A percentile compares a stretch with the other conserved stretches of the same genome.
These are phyloP conservation scores for Arthrinium phaeospermum DNA, from an alignment of 2,329 filamentous ascomycete species.

Conservation along the genomic window DNA sequence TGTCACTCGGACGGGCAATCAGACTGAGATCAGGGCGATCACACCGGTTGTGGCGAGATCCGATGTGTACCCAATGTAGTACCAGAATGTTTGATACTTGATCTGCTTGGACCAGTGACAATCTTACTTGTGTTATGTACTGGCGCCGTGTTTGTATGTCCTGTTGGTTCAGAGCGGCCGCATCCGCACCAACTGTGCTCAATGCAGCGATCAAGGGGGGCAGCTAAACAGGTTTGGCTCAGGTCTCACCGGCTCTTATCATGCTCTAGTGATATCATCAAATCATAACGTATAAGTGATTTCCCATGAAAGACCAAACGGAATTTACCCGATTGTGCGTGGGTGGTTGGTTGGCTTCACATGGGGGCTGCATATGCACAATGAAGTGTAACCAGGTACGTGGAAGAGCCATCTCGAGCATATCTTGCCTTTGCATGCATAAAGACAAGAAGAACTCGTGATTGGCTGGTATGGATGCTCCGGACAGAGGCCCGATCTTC, in stretches of 20 bases:
- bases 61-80: not conserved
- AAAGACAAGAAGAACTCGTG: not conserved
- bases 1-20: not conserved
- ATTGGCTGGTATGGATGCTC: not conserved
- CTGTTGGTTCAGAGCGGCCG: too few relatives aligned
- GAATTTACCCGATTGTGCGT: not conserved
- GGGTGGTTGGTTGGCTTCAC: not conserved
- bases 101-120: not conserved
- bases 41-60: not conserved
- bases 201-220: too few relatives aligned
- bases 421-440: not conserved
- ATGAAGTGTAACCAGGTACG: not conserved
- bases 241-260: not conserved
- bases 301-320: not conserved
- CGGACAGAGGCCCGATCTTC: not conserved
- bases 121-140: not conserved
- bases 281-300: not conserved
- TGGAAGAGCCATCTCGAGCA: not conserved
- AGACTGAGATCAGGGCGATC: not conserved
- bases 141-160: too few relatives aligned
- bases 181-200: too few relatives aligned
- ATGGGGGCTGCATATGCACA: not conserved
- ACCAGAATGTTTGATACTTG: too few relatives aligned
- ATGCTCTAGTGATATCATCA: not conserved
- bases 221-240: too few relatives aligned